Evolutionary conservation across 2,329 filamentous ascomycete species (phyloP), one percentile per base, ranked within the genome.

Genomic region (Cladosporium oxysporum): DNA sequence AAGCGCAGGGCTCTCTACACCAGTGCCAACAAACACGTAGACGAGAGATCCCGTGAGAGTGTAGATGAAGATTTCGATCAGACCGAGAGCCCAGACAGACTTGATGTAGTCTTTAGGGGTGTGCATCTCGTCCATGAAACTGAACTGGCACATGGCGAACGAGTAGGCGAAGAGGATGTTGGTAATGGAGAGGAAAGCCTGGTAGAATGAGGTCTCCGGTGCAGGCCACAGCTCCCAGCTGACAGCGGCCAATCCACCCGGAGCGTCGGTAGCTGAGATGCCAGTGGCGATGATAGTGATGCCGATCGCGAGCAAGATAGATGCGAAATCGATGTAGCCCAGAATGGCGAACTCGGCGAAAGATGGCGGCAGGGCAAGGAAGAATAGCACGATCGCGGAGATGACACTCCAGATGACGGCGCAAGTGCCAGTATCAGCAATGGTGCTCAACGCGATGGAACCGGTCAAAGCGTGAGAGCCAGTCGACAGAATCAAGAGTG

Each of bases 141-240:
- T 84, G 78, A 91, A 90, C 79, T 90, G 91, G 68, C 87, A 87
- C 67, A 81, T 79, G 64, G 80, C 79, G 69, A 82, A 82, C 37
- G 78, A 79, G 73, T 82, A 83, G 65, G 90, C 89, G 71, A 93
- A 89, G 69, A 91, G 83, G 65, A 92, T 92, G 79, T 92, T 91
- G 72, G 83, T 85, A 59, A 90, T 83, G n/a, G 87, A 84, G 14
- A 88, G 82, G 76, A 91, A 89, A n/a, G 81, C 87, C 50, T 85
- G 80, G 64, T 81, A 80, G 58, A 90, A 76, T 23, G 76, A 74
- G 5, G 74, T 75, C 47, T 72, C 72, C 16, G 69, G 66, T 3
- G 74, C 72, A 28, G 77, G 76, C 74, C 76, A 78, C 10, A 73
- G 67, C 21, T 70, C 69, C 77, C 77, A 79, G 41, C 74, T 66